Evolutionary conservation across 305 asterid genomes (phyloP), one percentile per base, ranked within the genome.

Genomic region (Rubia peregrina): DNA sequence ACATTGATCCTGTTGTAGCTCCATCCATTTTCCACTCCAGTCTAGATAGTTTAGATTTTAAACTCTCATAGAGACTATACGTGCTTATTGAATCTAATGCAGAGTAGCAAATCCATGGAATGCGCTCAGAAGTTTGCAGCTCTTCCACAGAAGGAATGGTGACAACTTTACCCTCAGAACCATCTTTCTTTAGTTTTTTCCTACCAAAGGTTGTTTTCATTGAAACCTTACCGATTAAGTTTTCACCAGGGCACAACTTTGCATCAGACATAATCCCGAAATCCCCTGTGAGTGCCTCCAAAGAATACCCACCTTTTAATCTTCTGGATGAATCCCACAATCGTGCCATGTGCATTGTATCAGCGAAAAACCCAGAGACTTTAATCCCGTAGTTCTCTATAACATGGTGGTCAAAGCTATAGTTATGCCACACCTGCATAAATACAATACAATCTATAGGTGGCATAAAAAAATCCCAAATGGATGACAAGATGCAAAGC

Each of bases 261-360:
- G 91, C 96, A 80, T 82, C 89, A 51, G 87, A 79, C 97, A 94
- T 94, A 85, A 94, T 77, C 60, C 38, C 42, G 5, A 80, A 65
- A 81, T 88, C 95, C 62, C 95, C 78, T 1, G 97, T 84, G 69
- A 94, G 98, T 61, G 99, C 95, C 86, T 94, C 99, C 73, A 94
- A 81, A 75, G 99, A 94, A 75, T 94, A 94, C 59, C 99, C 99
- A 49, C 99, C 99, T 62, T 79, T 82, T 5, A 82, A 81, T 77
- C 92, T 85, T 67, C 99, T 84, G 30, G 96, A 83, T 41, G 99
- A 91, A 80, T 94, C 84, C 95, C 97, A 91, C 69, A 94, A 80
- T 51, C 98, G 94, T 78, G 98, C 98, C 99, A 91, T 91, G 86
- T 94, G 99, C 98, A 94, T 89, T 8, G 99, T 94, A 82, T 94